Percentiles rank a stretch among this genome's conserved stretches.
Evolutionary conservation across 1,284 basidiomycete species (phyloP).

Genomic region (Afroboletus lepidellus): DNA sequence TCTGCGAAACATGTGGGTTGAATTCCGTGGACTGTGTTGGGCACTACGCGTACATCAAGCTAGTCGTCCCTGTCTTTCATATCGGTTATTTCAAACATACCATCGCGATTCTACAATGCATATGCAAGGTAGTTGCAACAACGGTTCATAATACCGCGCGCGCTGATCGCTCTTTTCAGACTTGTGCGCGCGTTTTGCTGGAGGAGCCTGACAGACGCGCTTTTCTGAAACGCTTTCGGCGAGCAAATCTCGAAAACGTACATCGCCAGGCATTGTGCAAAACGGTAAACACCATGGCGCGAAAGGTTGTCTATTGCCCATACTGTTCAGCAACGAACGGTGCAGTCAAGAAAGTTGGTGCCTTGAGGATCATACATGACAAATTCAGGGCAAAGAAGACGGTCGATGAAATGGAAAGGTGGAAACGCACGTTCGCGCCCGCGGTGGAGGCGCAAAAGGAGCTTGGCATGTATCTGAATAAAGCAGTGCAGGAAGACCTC

Average conservation of each 20-base stretch:
- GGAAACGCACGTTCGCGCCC: constrained; percentile 80
- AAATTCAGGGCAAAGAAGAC: constrained; percentile 97
- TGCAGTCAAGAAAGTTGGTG: constrained; percentile 94
- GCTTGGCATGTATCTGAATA: constrained; percentile 81
- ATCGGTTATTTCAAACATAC: constrained; percentile 98
- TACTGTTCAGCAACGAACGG: constrained; percentile 95
- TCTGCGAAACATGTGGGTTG: constrained; percentile 94
- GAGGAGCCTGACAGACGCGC: constrained; percentile 83
- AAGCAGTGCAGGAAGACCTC: constrained; percentile 89
- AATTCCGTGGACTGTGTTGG: constrained; percentile 95
- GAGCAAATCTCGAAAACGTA: constrained; percentile 90
- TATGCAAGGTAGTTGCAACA: constrained; percentile 78
- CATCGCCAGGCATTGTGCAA: constrained; percentile 86
- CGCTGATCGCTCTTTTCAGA: constrained; percentile 46
- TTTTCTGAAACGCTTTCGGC: constrained; percentile 87
- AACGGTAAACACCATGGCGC: constrained; percentile 84
- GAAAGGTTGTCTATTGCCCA: constrained; percentile 91
- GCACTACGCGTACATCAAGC: constrained; percentile 96
- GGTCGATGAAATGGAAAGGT: constrained; percentile 84
- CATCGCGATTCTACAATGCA: constrained; percentile 90
- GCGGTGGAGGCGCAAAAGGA: constrained; percentile 90
- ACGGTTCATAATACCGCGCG: neutral
- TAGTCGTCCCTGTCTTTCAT: constrained; percentile 95
- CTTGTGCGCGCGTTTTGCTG: constrained; percentile 92
- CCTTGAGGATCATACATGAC: constrained; percentile 96